phyloP scores from a whole-genome alignment of 1,139 yeast species.

The Yamadazyma buinensis region DNA sequence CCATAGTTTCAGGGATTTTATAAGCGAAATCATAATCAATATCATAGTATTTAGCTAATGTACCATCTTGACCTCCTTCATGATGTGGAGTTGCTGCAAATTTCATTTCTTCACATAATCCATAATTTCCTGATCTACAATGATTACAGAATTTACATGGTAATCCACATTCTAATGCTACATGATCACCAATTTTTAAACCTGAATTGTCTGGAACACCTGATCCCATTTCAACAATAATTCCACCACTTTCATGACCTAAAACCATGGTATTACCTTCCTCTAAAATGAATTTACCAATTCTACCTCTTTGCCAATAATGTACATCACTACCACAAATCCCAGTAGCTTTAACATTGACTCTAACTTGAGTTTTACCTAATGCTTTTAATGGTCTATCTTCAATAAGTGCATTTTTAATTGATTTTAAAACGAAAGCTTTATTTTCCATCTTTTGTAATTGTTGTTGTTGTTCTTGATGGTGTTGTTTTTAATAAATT shows the following conservation, averaged over 20 bases:
- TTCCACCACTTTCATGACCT: slow-evolving; percentile 78
- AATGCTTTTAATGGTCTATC: slow-evolving; percentile 48
- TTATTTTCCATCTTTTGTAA: slow-evolving; percentile 40
- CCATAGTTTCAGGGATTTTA: slow-evolving; percentile 27
- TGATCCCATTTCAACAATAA: slow-evolving; percentile 62
- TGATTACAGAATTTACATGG: slow-evolving; percentile 74
- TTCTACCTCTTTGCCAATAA: slow-evolving; percentile 73
- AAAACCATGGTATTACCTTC: slow-evolving; percentile 56
- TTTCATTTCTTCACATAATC: slow-evolving; percentile 76
- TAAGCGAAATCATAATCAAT: slow-evolving; percentile 63
- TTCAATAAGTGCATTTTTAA: slow-evolving; percentile 56
- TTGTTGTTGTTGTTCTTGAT: too few species aligned
- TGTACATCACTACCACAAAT: slow-evolving; percentile 89
- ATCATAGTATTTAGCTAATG: slow-evolving; percentile 59
- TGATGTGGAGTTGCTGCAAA: slow-evolving; percentile 81
- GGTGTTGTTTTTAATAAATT: too few species aligned
- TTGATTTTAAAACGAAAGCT: slow-evolving; percentile 57
- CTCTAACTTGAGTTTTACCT: slow-evolving; percentile 12
- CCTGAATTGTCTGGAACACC: slow-evolving; percentile 39
- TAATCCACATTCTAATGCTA: slow-evolving; percentile 72
- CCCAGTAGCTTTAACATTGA: slow-evolving; percentile 48
- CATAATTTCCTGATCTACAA: slow-evolving; percentile 73
- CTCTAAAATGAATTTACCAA: slow-evolving; percentile 66
- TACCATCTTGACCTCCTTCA: slow-evolving; percentile 51
- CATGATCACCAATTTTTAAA: slow-evolving; percentile 71